These are phyloP conservation scores for Brassica nigra DNA, from an alignment of 345 rosid genomes.

Conservation along the genomic window DNA sequence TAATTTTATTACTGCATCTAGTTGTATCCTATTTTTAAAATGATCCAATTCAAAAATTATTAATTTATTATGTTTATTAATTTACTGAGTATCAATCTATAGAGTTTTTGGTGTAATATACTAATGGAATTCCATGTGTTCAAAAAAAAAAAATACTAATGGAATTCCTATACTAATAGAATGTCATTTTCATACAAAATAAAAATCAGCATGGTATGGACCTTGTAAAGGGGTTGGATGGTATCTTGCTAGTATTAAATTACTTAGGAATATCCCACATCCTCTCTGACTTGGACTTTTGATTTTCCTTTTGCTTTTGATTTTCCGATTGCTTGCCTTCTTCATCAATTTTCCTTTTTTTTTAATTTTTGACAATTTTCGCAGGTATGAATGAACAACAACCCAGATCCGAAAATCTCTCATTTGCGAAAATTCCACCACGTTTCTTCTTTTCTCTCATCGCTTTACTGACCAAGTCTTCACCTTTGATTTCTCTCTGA, in stretches of 20 bases:
- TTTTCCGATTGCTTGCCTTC: background rate
- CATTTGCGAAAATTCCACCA: slow-evolving; percentile 16
- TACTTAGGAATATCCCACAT: background rate
- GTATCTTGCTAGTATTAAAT: background rate
- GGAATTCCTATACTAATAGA: too few relatives aligned
- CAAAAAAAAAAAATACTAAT: too few relatives aligned
- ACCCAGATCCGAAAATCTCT: slow-evolving; percentile 49
- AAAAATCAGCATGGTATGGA: background rate
- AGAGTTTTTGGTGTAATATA: too few relatives aligned
- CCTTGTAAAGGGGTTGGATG: background rate
- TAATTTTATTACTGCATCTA: background rate
- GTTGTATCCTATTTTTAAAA: background rate
- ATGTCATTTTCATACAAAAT: too few relatives aligned
- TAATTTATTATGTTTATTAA: too few relatives aligned
- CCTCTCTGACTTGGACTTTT: background rate
- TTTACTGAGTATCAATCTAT: too few relatives aligned
- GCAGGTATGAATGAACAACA: slow-evolving; percentile 36
- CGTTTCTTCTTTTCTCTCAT: slow-evolving; percentile 25
- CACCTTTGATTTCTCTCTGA: slow-evolving; percentile 13
- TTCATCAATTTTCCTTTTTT: background rate
- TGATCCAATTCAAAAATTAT: too few relatives aligned
- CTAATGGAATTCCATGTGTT: too few relatives aligned
- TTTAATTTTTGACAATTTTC: background rate
- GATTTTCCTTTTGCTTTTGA: background rate
- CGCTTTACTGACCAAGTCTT: slow-evolving; percentile 32